Percentiles rank a stretch among this genome's conserved stretches.
These are phyloP conservation scores for Omphalea diandra DNA, from an alignment of 441 rosid genomes.

Conservation along the genomic window DNA sequence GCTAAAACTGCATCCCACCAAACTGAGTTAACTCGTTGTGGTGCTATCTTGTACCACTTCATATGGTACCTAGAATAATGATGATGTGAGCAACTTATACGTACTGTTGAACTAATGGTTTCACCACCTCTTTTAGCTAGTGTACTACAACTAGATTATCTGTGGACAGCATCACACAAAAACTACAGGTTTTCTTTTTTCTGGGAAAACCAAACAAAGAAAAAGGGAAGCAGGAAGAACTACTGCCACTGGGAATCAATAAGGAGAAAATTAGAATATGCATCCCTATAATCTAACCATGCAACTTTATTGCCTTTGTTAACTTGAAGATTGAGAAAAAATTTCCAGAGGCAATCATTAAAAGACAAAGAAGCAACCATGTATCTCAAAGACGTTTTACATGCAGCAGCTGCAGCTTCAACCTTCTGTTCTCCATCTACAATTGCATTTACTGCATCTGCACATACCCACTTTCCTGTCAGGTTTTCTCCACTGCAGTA, in stretches of 20 bases:
- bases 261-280: too few relatives aligned
- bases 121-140: neutral
- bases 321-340: neutral
- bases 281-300: neutral
- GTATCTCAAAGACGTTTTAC: constrained; percentile 74
- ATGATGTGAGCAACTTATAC: constrained; percentile 9
- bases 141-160: neutral
- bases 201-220: too few relatives aligned
- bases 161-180: neutral
- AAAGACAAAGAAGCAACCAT: constrained; percentile 58
- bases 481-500: constrained; percentile 76
- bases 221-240: neutral
- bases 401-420: constrained; percentile 81
- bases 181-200: neutral
- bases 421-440: constrained; percentile 72
- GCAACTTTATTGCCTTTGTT: constrained; percentile 1
- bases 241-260: neutral
- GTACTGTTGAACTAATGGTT: constrained; percentile 14
- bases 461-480: constrained; percentile 89
- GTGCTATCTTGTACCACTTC: constrained; percentile 77
- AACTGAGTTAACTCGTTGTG: constrained; percentile 57
- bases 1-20: constrained; percentile 94
- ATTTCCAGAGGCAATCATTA: too few relatives aligned
- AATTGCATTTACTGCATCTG: constrained; percentile 70
- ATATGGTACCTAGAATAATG: constrained; percentile 63